phyloP scores from a whole-genome alignment of 441 rosid species.

The Aleurites moluccanus region DNA sequence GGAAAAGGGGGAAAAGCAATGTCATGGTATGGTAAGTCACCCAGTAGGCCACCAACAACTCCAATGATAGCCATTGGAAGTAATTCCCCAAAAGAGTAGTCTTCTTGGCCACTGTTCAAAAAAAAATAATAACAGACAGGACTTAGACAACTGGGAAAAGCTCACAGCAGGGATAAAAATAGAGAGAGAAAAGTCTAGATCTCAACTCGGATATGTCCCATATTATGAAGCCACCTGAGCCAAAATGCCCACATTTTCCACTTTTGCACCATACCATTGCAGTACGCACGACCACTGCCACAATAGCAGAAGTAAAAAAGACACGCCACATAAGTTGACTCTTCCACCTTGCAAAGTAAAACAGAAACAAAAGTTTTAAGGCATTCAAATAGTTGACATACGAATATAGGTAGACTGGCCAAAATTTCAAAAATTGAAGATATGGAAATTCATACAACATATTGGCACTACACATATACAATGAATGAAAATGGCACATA shows the following conservation, averaged over 20 bases:
- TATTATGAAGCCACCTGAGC: conserved; percentile 93
- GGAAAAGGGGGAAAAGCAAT: neutral
- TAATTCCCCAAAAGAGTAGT: conserved; percentile 84
- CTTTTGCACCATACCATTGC: conserved; percentile 98
- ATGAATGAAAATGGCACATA: neutral
- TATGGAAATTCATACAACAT: conserved; percentile 8
- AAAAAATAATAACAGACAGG: neutral
- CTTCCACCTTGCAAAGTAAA: conserved; percentile 78
- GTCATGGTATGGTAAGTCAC: conserved; percentile 34
- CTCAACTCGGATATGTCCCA: conserved; percentile 96
- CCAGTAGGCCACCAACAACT: conserved; percentile 90
- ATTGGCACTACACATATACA: neutral
- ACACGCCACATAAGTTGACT: conserved; percentile 99
- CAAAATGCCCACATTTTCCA: conserved; percentile 98
- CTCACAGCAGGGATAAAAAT: conserved; percentile 14
- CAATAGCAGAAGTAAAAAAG: conserved; percentile 96
- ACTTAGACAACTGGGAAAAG: conserved; percentile 27
- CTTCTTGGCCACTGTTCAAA: conserved; percentile 87
- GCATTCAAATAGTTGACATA: conserved; percentile 1
- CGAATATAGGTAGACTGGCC: neutral
- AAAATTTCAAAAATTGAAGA: conserved; percentile 9
- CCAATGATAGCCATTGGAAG: conserved; percentile 97
- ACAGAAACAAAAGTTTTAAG: conserved; percentile 22
- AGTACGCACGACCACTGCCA: conserved; percentile 96
- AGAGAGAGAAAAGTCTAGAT: conserved; percentile 30